A percentile compares a stretch with the other conserved stretches of the same genome.
Evolutionary conservation across 768 basidiomycete genomes (phyloP).

Genomic region (Amanita pallidorosea): DNA sequence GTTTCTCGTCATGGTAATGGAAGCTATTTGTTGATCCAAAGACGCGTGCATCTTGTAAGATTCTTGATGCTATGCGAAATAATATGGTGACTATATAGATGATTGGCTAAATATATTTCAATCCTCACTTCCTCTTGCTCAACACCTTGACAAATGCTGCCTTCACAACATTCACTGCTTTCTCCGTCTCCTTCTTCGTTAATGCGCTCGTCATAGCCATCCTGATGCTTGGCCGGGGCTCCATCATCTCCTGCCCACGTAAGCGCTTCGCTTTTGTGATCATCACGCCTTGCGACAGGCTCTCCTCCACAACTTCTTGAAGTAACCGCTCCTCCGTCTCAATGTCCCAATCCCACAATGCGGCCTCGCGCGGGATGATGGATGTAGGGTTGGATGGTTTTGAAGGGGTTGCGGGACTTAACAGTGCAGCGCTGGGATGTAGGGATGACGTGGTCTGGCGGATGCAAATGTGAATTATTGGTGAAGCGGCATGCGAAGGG

Average conservation of each 20-base stretch:
- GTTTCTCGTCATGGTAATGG: too few species aligned
- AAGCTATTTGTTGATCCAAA: too few species aligned
- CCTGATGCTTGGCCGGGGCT: constrained; percentile 76
- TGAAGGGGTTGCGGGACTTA: constrained; percentile 8
- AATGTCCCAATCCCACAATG: constrained; percentile 41
- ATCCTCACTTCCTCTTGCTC: constrained; percentile 39
- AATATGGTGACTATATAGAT: not conserved
- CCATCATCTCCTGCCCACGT: constrained; percentile 73
- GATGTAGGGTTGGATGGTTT: constrained; percentile 38
- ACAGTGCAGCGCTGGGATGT: constrained; percentile 12
- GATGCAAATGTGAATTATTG: constrained; percentile 79
- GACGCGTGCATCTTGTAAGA: too few species aligned
- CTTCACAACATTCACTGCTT: constrained; percentile 69
- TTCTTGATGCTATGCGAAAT: too few species aligned
- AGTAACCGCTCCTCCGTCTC: constrained; percentile 68
- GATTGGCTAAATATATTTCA: not conserved
- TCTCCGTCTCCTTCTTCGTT: constrained; percentile 86
- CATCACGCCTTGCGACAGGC: constrained; percentile 70
- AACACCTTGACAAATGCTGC: constrained; percentile 66
- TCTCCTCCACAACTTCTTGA: constrained; percentile 91
- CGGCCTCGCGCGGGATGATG: constrained; percentile 32
- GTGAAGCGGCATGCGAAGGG: constrained; percentile 78
- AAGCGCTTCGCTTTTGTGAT: constrained; percentile 78
- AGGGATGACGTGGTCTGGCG: constrained; percentile 20
- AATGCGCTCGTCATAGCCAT: constrained; percentile 73